These are phyloP conservation scores for Sequoiadendron giganteum DNA, from an alignment of 75 land plant genomes.

Conservation along the genomic window DNA sequence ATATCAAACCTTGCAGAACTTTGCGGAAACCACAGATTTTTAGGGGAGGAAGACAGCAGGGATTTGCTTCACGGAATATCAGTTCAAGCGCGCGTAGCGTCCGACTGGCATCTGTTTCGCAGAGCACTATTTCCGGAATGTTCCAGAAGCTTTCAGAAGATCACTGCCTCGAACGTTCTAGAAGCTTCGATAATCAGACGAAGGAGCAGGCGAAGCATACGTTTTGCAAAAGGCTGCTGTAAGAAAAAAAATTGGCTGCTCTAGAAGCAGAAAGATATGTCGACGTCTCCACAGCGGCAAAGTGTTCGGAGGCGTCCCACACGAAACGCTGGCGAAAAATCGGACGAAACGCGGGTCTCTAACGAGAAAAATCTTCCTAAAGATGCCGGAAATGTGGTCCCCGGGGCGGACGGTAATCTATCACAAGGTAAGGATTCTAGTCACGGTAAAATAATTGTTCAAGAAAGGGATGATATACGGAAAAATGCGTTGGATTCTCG, in stretches of 20 bases:
- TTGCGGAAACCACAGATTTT: neutral
- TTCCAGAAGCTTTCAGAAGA: neutral
- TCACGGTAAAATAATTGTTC: neutral
- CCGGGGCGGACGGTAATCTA: neutral
- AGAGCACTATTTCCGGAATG: neutral
- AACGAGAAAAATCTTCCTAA: neutral
- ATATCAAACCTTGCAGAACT: neutral
- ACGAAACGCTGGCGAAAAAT: neutral
- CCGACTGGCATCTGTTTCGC: neutral
- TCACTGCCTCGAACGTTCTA: neutral
- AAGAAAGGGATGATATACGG: neutral
- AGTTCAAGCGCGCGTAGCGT: neutral
- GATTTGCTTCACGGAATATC: neutral
- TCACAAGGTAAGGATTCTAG: slow-evolving; percentile 6
- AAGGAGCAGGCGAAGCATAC: no score
- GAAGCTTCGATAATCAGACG: neutral
- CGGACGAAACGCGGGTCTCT: neutral
- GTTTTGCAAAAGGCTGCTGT: neutral
- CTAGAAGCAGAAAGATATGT: neutral
- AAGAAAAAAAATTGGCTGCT: neutral
- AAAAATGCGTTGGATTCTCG: neutral
- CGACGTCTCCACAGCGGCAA: neutral
- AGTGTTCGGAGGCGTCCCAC: slow-evolving; percentile 4
- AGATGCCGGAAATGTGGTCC: neutral
- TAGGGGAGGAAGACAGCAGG: neutral